phyloP scores from a whole-genome alignment of 2,329 filamentous ascomycete species.

The Monilinia fructicola region DNA sequence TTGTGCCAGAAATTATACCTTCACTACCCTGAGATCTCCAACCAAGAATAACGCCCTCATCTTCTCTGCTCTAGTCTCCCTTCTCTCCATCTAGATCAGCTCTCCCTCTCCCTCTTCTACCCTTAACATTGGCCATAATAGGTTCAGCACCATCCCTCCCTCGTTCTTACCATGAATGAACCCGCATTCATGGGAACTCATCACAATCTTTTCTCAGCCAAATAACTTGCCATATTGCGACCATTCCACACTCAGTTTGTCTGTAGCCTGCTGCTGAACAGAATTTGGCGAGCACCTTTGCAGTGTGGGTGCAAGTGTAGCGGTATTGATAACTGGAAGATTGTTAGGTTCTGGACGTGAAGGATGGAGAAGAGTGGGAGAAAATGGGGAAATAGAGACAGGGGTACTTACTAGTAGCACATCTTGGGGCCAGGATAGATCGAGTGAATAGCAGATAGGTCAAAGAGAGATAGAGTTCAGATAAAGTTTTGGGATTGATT shows the following conservation, averaged over 20 bases:
- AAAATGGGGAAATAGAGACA: too few relatives aligned
- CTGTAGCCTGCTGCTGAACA: slow-evolving; percentile 33
- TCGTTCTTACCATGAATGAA: not conserved
- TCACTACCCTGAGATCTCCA: too few relatives aligned
- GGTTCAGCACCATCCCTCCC: not conserved
- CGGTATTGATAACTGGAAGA: slow-evolving; percentile 37
- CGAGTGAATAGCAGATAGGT: not conserved
- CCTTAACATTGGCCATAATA: not conserved
- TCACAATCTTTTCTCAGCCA: slow-evolving; percentile 37
- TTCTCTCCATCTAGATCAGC: not conserved
- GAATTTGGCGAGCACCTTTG: slow-evolving; percentile 37
- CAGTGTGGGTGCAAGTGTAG: slow-evolving; percentile 36
- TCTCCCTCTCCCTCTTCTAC: not conserved
- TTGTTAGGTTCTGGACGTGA: slow-evolving; percentile 21
- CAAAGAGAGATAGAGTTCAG: not conserved
- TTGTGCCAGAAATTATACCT: too few relatives aligned
- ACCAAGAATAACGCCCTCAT: not conserved
- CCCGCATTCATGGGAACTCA: slow-evolving; percentile 7
- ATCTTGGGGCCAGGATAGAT: not conserved
- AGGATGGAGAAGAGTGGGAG: not conserved
- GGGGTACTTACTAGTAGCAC: slow-evolving; percentile 11
- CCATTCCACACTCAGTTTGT: slow-evolving; percentile 38
- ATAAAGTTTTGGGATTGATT: not conserved
- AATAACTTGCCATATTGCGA: slow-evolving; percentile 38
- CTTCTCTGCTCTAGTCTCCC: not conserved